Base-by-base conservation (phyloP, 768 basidiomycete genomes). In the Lanmaoa rubissima region DNA sequence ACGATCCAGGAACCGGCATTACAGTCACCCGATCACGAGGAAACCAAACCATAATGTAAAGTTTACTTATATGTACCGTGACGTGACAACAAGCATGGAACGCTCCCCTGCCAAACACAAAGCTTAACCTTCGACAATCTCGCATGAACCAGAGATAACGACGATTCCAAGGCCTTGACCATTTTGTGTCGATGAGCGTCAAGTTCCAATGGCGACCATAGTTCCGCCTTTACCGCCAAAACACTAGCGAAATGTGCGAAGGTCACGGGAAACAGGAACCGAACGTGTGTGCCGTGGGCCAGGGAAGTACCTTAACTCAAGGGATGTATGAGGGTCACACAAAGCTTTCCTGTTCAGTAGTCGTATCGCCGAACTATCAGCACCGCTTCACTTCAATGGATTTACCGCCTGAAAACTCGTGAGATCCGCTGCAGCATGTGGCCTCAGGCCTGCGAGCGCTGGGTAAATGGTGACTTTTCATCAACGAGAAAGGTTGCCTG, bases 1-100 rank as follows among this genome's bases (percentile, higher is more conserved):
- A 60, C 60, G 54, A 69, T 71, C 69, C 64, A 73, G 69, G 67
- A 32, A 67, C 61, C 61, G 58, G 60, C 34, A 54, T 39, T 59
- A 60, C 44, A 36, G 40, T 59, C 42, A 55, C 39, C 69, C 69
- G 64, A 60, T 63, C 61, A 48, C 54, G 51, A 51, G 49, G 10
- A 51, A 24, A 48, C 39, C 31, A 44, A 62, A 62, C 63, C 55
- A 35, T 67, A 65, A 68, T 58, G 64, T 57, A 67, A 53, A 69
- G 45, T 59, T 66, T 58, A 58, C 62, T 59, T 53, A 41, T 59
- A 55, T 55, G 41, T 54, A 36, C 21, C 38, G 64, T 69, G 67
- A 59, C 65, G 65, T 62, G 60, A 58, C 61, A 56, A 58, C 61
- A 56, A n/a, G 28, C 35, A 28, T 55, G 61, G 36, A 49, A 53